Percentiles rank a stretch among this genome's conserved stretches.
These are phyloP conservation scores for Chlorella vulgaris DNA, from an alignment of 139 green algal species.

Conservation along the genomic window DNA sequence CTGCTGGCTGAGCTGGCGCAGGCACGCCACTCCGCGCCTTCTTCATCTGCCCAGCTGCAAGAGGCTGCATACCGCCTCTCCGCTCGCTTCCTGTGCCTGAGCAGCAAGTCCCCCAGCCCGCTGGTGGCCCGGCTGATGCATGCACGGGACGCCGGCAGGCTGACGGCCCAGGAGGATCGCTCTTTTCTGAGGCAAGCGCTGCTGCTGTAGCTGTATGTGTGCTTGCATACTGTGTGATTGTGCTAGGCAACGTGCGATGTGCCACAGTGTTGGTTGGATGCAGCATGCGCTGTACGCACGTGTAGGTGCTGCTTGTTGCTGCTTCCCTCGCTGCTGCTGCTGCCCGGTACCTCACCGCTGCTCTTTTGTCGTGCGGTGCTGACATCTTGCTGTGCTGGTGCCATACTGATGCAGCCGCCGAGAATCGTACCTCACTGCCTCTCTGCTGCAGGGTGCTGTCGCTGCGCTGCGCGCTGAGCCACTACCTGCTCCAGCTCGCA, in stretches of 20 bases:
- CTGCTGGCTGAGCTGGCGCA: constrained; percentile 56
- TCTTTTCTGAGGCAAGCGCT: background rate
- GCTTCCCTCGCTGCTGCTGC: no score
- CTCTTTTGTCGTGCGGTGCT: no score
- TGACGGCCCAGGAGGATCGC: background rate
- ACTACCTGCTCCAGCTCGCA: constrained; percentile 45
- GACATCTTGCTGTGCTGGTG: no score
- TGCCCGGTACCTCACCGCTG: no score
- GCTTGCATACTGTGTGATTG: no score
- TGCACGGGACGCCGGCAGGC: background rate
- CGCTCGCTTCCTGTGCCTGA: constrained; percentile 23
- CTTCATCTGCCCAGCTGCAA: constrained; percentile 10
- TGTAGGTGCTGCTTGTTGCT: no score
- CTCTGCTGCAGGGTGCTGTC: constrained; percentile 28
- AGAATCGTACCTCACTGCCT: background rate
- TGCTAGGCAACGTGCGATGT: no score
- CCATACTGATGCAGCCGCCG: no score
- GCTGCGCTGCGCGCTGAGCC: constrained; percentile 48
- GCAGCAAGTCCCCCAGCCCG: constrained; percentile 31
- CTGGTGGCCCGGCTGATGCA: constrained; percentile 6
- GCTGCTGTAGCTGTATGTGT: no score
- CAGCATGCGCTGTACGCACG: no score
- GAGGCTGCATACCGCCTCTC: constrained; percentile 36
- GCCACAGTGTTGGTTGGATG: no score
- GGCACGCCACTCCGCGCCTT: background rate